A percentile compares a stretch with the other conserved stretches of the same genome.
Evolutionary conservation across 495 filamentous ascomycete genomes (phyloP).

Genomic region (Aspergillus leporis): DNA sequence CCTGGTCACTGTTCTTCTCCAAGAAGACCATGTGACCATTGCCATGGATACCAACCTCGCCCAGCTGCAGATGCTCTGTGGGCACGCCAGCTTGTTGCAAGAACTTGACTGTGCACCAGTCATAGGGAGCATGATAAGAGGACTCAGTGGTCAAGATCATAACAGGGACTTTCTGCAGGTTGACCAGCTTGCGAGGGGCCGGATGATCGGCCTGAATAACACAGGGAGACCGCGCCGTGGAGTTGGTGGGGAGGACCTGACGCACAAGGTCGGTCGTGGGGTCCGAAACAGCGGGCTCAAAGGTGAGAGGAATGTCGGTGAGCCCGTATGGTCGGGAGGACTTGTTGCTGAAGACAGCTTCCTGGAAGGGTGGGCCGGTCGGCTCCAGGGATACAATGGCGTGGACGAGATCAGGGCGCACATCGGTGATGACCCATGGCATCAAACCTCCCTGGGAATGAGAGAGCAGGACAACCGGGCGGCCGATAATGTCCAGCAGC

Average conservation of each 20-base stretch:
- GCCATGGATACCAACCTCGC: constrained; percentile 48
- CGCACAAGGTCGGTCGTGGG: constrained; percentile 28
- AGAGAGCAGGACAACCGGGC: constrained; percentile 45
- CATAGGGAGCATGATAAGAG: constrained; percentile 57
- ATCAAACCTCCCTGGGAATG: constrained; percentile 56
- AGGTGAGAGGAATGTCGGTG: constrained; percentile 50
- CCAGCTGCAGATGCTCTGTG: constrained; percentile 47
- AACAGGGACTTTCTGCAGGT: constrained; percentile 47
- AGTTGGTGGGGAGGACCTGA: constrained; percentile 25
- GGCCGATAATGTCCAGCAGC: constrained; percentile 49
- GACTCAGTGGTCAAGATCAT: constrained; percentile 52
- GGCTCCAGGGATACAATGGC: constrained; percentile 56
- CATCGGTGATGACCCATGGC: constrained; percentile 51
- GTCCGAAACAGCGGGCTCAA: constrained; percentile 42
- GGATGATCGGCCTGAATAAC: constrained; percentile 44
- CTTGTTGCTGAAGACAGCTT: constrained; percentile 28
- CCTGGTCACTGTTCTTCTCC: constrained; percentile 58
- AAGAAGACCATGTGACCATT: constrained; percentile 63
- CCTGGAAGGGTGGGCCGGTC: constrained; percentile 50
- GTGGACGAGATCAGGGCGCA: constrained; percentile 44
- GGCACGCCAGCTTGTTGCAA: constrained; percentile 56
- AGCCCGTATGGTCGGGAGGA: constrained; percentile 44
- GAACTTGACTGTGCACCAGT: constrained; percentile 56
- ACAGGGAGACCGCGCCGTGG: constrained; percentile 28
- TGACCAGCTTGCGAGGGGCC: constrained; percentile 48